Evolutionary conservation across 2,329 filamentous ascomycete species (phyloP).

Genomic region (Penicillium sp.): DNA sequence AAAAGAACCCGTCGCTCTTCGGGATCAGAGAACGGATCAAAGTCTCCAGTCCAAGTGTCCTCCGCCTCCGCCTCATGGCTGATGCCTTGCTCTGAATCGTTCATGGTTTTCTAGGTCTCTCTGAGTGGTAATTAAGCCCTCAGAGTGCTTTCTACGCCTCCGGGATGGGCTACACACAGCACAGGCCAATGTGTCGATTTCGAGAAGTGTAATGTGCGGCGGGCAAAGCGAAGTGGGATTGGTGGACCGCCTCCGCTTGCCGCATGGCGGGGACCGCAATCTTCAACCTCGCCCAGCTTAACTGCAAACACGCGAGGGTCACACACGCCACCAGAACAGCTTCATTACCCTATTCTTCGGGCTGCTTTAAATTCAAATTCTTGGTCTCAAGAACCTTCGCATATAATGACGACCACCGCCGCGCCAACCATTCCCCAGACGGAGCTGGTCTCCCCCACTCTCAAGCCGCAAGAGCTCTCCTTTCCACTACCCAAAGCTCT

Average conservation of each 20-base stretch:
- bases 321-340: not conserved
- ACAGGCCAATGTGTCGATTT: not conserved
- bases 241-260: conserved; percentile 23
- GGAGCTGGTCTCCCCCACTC: conserved; percentile 30
- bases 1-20: conserved; percentile 82
- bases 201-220: conserved; percentile 16
- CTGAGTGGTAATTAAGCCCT: not conserved
- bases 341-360: not conserved
- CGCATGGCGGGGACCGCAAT: conserved; percentile 13
- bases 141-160: not conserved
- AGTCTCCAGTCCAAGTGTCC: conserved; percentile 61
- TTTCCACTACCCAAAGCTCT: conserved; percentile 61
- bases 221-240: conserved; percentile 24
- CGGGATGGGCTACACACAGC: not conserved
- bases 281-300: conserved; percentile 12
- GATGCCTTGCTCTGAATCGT: conserved; percentile 6
- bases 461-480: conserved; percentile 57
- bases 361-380: not conserved
- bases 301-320: not conserved
- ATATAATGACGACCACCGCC: conserved; percentile 21
- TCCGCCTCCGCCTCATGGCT: conserved; percentile 17
- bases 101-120: conserved; percentile 9
- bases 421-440: conserved; percentile 19
- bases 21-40: conserved; percentile 70
- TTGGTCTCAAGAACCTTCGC: too few species aligned